Base-by-base conservation (phyloP, 148 eudicot genomes). In the Heliosperma pusillum region DNA sequence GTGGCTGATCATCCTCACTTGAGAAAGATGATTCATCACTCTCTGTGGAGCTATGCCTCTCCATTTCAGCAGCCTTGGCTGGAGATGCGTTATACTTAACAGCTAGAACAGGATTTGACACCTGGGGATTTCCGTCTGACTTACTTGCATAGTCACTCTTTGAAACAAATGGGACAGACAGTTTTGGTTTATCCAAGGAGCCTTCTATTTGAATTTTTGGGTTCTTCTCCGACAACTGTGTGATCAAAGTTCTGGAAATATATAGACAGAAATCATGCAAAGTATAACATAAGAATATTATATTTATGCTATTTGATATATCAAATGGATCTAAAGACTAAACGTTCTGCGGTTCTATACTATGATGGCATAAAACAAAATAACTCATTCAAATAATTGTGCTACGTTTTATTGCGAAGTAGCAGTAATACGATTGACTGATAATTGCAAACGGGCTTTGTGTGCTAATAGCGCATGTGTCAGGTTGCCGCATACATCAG, bases 21-120 rank as follows among this genome's bases (percentile, higher is more conserved):
- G 96, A 88, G 55, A 62, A 70, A 77, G 92, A 88, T 53, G 92
- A 88, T 70, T 86, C 86, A 27, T 89, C 97, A 72, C 89, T 84
- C 59, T 81, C 89, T 68, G 89, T 78, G 42, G 87, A 89, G 86
- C 86, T 82, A 63, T 86, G 87, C 72, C 92, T 83, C 88, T 92
- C 98, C 63, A 81, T 47, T 78, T 87, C 89, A 27, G 96, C 97
- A 80, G 80, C 97, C 85, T 92, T 89, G 36, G 97, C 97, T 60
- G 98, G 98, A 20, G 98, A 95, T 69, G 87, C 97, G 69, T 83
- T 84, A 80, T 92, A 92, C 73, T 77, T 88, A 24, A 90, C 89
- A 58, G 83, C 86, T 71, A 82, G 80, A 66, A 83, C 87, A 17
- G 76, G 76, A 42, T 44, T 56, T 24, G 77, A 74, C 44, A 58